Evolutionary conservation across 352 stramenopile species (phyloP), one percentile per base, ranked within the genome.

Genomic region (Phytophthora tubulina): DNA sequence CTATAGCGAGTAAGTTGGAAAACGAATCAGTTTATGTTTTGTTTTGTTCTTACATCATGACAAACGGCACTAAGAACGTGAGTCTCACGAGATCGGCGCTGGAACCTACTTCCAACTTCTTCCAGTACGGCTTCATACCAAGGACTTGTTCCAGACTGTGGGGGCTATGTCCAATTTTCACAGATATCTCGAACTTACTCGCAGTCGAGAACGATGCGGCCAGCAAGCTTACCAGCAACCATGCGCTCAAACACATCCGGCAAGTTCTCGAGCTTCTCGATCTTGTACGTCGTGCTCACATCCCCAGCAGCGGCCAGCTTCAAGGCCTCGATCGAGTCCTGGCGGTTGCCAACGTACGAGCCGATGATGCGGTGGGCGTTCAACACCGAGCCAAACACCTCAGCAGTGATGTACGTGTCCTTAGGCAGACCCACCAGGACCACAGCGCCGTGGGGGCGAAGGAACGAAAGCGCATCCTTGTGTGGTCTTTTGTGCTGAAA

Each of bases 371-470:
- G 76, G 56, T 81, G 69, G 15, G 70, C 67, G 60, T 80, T 78
- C 35, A 79, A 45, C n/a, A 89, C 77, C 32, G 79, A 74, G 30
- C 56, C 57, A 45, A 83, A 73, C 4, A 89, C 76, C 15, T 72
- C 67, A 11, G 66, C 72, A 6, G 64, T 70, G 60, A 89, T 79
- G 27, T 73, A 60, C 33, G 76, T 76, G 73, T 95, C 73, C 35
- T 83, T 76, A 3, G 91, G 82, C 8, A 84, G 67, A 27, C 90
- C 89, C 6, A 97, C 79, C 6, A 95, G 65, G 7, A 95, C 73
- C 3, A 90, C 73, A 3, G 72, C 79, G 15, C 91, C 92, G 58
- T 91, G 76, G 2, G 81, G 73, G 48, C 83, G 83, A n/a, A 98
- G 57, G 52, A 94, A 83, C 15, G 73, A 65, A 32, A 92, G 56